Percentiles rank a stretch among this genome's conserved stretches.
These are phyloP conservation scores for Hyphodiscus sp. DNA, from an alignment of 2,329 filamentous ascomycete genomes.

Conservation along the genomic window DNA sequence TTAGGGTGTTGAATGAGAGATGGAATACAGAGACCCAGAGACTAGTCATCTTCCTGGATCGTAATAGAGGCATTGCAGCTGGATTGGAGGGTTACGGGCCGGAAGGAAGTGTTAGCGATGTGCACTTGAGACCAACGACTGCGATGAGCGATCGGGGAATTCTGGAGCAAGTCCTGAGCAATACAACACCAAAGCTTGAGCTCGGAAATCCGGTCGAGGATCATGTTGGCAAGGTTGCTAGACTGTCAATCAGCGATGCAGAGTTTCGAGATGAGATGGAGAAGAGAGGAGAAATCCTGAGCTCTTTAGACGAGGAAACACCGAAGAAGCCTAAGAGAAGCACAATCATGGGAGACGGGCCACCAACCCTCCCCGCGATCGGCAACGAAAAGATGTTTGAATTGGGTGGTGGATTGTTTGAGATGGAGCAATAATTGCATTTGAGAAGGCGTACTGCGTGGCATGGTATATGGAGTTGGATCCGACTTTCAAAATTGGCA, in stretches of 20 bases:
- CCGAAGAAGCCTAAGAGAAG: slow-evolving; percentile 2
- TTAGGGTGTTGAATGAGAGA: slow-evolving; percentile 22
- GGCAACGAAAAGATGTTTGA: slow-evolving; percentile 11
- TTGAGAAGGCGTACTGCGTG: background rate
- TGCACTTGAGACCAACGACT: slow-evolving; percentile 25
- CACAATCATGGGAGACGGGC: slow-evolving; percentile 1
- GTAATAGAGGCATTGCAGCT: slow-evolving; percentile 27
- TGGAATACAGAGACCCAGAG: slow-evolving; percentile 28
- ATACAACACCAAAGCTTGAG: slow-evolving; percentile 28
- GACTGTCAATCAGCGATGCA: slow-evolving; percentile 4
- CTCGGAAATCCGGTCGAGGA: slow-evolving; percentile 25
- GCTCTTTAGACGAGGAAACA: slow-evolving; percentile 1
- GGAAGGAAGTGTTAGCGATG: slow-evolving; percentile 16
- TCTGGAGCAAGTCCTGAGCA: slow-evolving; percentile 28
- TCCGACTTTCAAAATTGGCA: background rate
- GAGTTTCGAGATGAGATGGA: slow-evolving; percentile 1
- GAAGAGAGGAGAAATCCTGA: background rate
- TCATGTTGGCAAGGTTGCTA: slow-evolving; percentile 12
- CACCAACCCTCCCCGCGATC: slow-evolving; percentile 4
- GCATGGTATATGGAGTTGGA: background rate
- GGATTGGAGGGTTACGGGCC: slow-evolving; percentile 16
- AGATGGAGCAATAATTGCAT: slow-evolving; percentile 9
- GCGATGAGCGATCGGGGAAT: slow-evolving; percentile 27
- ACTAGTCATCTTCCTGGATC: slow-evolving; percentile 24
- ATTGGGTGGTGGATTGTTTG: slow-evolving; percentile 8